Evolutionary conservation across 2,329 filamentous ascomycete species (phyloP).

Genomic region (Elsinoe arachidis): DNA sequence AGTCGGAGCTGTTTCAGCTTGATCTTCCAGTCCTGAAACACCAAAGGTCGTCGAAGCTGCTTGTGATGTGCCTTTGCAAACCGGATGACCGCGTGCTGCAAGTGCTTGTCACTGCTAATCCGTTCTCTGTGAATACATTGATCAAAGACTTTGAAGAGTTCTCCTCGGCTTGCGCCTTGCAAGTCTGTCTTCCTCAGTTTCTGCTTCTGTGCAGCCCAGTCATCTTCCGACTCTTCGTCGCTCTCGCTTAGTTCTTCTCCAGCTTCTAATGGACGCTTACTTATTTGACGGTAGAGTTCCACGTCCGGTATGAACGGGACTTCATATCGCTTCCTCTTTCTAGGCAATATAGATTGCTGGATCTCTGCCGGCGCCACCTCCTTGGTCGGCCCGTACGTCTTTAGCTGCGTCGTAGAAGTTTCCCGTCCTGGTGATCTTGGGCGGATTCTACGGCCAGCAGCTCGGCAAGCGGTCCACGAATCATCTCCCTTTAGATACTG

Average conservation of each 20-base stretch:
- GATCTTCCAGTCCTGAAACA: conserved; percentile 23
- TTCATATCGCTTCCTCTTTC: conserved; percentile 23
- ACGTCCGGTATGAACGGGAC: conserved; percentile 32
- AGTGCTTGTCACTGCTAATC: conserved; percentile 26
- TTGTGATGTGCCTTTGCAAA: conserved; percentile 26
- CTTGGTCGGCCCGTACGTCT: background rate
- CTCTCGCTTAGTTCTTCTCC: conserved; percentile 36
- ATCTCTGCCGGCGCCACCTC: conserved; percentile 18
- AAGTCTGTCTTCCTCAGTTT: conserved; percentile 20
- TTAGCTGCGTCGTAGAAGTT: background rate
- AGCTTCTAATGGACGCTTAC: conserved; percentile 31
- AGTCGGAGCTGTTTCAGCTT: conserved; percentile 28
- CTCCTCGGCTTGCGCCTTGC: conserved; percentile 22
- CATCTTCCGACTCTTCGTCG: conserved; percentile 34
- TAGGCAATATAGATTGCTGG: conserved; percentile 15
- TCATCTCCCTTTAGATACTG: conserved; percentile 29
- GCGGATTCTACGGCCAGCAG: background rate
- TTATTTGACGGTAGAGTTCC: conserved; percentile 32
- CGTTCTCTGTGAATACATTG: conserved; percentile 30
- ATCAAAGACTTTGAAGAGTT: conserved; percentile 32
- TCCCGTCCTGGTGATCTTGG: background rate
- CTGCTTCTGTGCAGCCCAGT: conserved; percentile 30
- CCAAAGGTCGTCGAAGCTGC: conserved; percentile 20
- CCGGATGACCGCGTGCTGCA: conserved; percentile 32
- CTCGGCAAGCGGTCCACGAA: conserved; percentile 22